These are phyloP conservation scores for Fusarium newnesense DNA, from an alignment of 2,329 filamentous ascomycete genomes.

Conservation along the genomic window DNA sequence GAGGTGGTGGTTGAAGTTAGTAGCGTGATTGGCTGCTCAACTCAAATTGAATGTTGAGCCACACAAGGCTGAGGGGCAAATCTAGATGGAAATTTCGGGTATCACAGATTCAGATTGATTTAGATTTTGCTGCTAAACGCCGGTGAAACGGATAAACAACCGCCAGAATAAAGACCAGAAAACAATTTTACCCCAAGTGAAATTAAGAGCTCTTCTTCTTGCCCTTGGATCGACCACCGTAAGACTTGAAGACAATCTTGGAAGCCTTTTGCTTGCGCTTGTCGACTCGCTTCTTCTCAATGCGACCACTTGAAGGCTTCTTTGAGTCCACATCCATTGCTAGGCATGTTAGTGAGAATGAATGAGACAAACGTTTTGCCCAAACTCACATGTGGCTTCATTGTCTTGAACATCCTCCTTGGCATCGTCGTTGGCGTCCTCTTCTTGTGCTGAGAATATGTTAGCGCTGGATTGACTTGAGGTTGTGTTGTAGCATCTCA, in stretches of 20 bases:
- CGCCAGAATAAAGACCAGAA: conserved; percentile 30
- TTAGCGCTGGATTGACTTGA: conserved; percentile 7
- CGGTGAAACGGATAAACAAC: conserved; percentile 19
- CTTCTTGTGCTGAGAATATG: conserved; percentile 40
- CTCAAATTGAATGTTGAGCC: conserved; percentile 28
- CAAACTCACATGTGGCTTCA: conserved; percentile 40
- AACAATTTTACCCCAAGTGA: conserved; percentile 6
- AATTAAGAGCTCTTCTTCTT: conserved; percentile 53
- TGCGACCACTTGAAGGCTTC: conserved; percentile 53
- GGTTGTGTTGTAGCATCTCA: not conserved
- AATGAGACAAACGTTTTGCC: conserved; percentile 7
- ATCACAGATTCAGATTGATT: conserved; percentile 44
- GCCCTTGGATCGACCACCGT: conserved; percentile 60
- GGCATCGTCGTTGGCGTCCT: conserved; percentile 42
- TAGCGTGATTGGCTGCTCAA: not conserved
- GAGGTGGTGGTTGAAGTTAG: conserved; percentile 31
- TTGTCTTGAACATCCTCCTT: conserved; percentile 46
- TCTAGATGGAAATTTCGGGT: conserved; percentile 34
- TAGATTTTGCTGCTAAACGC: conserved; percentile 43
- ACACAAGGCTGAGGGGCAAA: conserved; percentile 41
- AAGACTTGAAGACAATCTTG: conserved; percentile 70
- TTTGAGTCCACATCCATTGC: conserved; percentile 69
- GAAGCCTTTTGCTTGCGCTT: conserved; percentile 67
- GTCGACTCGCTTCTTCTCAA: conserved; percentile 63
- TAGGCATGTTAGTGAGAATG: conserved; percentile 31